Conservation (phyloP, 352 stramenopile species). For the Globisporangium carolinianum region DNA sequence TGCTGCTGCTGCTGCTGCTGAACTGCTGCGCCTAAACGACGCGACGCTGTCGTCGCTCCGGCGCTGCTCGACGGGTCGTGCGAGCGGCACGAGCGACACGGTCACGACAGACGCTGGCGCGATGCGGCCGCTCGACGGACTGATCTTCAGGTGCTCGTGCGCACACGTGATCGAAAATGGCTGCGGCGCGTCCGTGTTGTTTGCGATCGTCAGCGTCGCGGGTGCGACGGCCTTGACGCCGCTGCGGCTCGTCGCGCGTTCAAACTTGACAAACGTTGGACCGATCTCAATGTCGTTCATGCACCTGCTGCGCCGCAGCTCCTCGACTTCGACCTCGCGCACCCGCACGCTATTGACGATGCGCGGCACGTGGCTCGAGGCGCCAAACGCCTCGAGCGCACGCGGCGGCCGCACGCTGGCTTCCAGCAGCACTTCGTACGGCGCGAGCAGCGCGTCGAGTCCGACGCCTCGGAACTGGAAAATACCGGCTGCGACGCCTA, state of each 20-base stretch:
- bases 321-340: constrained; percentile 35
- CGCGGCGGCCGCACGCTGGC: constrained; percentile 50
- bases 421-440: constrained; percentile 83
- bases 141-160: constrained; percentile 52
- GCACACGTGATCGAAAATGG: constrained; percentile 46
- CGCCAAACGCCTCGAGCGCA: constrained; percentile 18
- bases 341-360: neutral
- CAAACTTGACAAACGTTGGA: constrained; percentile 57
- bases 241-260: constrained; percentile 20
- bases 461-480: constrained; percentile 82
- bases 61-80: constrained; percentile 30
- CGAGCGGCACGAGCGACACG: constrained; percentile 49
- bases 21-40: neutral
- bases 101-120: constrained; percentile 30
- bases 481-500: constrained; percentile 68
- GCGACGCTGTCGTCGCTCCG: constrained; percentile 5
- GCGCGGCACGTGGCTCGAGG: neutral
- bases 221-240: constrained; percentile 16
- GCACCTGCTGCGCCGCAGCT: constrained; percentile 35
- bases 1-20: neutral
- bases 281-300: constrained; percentile 45
- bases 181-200: constrained; percentile 41
- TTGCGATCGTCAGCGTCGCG: constrained; percentile 41
- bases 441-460: constrained; percentile 47
- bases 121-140: constrained; percentile 32